Base-by-base conservation (phyloP, 2,329 filamentous ascomycete species). In the Beauveria asiatica region DNA sequence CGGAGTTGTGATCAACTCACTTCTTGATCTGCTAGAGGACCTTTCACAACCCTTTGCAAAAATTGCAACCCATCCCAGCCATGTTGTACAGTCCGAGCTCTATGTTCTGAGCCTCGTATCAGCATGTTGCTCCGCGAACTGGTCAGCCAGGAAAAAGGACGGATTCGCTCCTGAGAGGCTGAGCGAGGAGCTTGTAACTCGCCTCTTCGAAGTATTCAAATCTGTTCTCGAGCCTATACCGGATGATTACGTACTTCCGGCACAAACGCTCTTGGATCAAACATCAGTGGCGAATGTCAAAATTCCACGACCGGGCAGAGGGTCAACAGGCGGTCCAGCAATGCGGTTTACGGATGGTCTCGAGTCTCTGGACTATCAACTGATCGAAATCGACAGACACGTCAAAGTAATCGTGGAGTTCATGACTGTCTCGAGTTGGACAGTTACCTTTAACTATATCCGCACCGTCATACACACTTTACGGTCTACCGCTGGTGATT, bases 341-440 rank as follows among this genome's bases (percentile, higher is more conserved):
- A 27, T 54, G 13, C 49, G 42, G 11, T 48, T 53, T n/a, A 46
- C 48, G 19, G 37, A 59, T 45, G 46, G 39, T 5, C 8, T 13
- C n/a, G 52, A 62, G n/a, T 45, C 59, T 7, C 64, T 69, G 19
- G 70, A 72, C 17, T 67, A 72, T 11, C 75, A 76, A 52, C 68
- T 74, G 11, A 66, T 73, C 19, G 76, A 80, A 55, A 74, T 86
- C 57, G 84, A 87, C 67, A 72, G 72, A 8, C 76, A 81, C 64
- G 76, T 83, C 66, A 81, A 82, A 68, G 74, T 71, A 5, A 76
- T 88, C 17, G 75, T 86, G 39, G 84, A 88, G 68, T 89, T 83
- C 65, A 72, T 86, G 61, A 86, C 83, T 16, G 85, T 83, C 8
- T 83, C 83, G 2, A 87, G 80, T 66, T 89, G 86, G 86, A 65